Evolutionary conservation across 1,284 basidiomycete genomes (phyloP).

Genomic region (Earliella scabrosa): DNA sequence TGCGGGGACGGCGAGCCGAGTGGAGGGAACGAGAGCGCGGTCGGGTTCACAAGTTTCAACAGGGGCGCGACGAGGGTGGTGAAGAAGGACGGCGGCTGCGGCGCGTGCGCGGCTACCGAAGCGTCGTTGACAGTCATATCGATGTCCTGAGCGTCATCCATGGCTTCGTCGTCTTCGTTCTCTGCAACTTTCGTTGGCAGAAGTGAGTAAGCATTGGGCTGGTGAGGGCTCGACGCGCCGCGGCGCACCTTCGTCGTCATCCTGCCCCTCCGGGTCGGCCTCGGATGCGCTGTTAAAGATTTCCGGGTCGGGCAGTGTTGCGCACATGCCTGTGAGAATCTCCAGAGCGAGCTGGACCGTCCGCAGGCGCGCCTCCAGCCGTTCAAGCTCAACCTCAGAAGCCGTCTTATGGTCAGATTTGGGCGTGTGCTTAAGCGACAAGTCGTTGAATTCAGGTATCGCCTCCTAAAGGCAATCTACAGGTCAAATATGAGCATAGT

Average conservation of each 20-base stretch:
- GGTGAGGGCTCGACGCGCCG: conserved; percentile 5
- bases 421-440: conserved; percentile 63
- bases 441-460: conserved; percentile 57
- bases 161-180: conserved; percentile 36
- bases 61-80: conserved; percentile 64
- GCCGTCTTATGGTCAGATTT: conserved; percentile 75
- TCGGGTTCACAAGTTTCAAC: conserved; percentile 70
- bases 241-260: conserved; percentile 35
- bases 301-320: conserved; percentile 81
- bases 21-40: conserved; percentile 81
- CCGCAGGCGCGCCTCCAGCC: conserved; percentile 74
- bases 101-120: conserved; percentile 27
- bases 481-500: conserved; percentile 1
- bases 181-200: background rate
- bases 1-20: conserved; percentile 68
- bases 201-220: conserved; percentile 1
- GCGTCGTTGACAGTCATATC: conserved; percentile 38
- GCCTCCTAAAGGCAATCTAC: conserved; percentile 25
- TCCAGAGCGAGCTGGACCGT: conserved; percentile 84
- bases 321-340: conserved; percentile 85
- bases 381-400: conserved; percentile 71
- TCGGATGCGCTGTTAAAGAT: conserved; percentile 40
- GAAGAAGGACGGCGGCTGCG: conserved; percentile 39
- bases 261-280: conserved; percentile 41
- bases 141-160: conserved; percentile 41